Percentiles rank a stretch among this genome's conserved stretches.
These are phyloP conservation scores for Nigrospora oryzae DNA, from an alignment of 2,329 filamentous ascomycete species.

Conservation along the genomic window DNA sequence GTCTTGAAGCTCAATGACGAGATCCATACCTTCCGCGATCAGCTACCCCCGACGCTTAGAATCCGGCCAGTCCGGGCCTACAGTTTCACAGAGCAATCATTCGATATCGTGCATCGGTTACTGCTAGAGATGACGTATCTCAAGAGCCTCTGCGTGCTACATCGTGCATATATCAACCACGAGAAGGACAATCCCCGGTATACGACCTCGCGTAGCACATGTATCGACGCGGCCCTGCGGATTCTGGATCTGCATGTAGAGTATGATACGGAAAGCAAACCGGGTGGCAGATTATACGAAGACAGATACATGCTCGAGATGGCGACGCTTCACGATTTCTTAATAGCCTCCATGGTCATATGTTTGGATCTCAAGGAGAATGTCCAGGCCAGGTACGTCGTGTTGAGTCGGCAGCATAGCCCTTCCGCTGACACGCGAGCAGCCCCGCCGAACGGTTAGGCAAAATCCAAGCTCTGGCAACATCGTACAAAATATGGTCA, in stretches of 20 bases:
- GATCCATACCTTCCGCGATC: slow-evolving; percentile 25
- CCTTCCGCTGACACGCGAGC: slow-evolving; percentile 7
- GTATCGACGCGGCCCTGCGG: slow-evolving; percentile 31
- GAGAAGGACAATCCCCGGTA: slow-evolving; percentile 28
- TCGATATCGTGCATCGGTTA: slow-evolving; percentile 38
- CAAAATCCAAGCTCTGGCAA: slow-evolving; percentile 27
- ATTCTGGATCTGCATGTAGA: slow-evolving; percentile 39
- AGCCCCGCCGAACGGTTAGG: slow-evolving; percentile 21
- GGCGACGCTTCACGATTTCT: slow-evolving; percentile 46
- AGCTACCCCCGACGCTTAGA: slow-evolving; percentile 29
- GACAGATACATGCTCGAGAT: slow-evolving; percentile 46
- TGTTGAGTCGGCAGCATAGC: background rate
- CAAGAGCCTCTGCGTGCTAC: slow-evolving; percentile 40
- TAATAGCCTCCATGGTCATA: slow-evolving; percentile 51
- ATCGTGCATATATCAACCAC: slow-evolving; percentile 35
- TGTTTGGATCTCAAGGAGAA: slow-evolving; percentile 41
- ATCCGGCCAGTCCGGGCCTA: slow-evolving; percentile 31
- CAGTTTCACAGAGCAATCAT: slow-evolving; percentile 32
- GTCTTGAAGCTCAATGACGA: slow-evolving; percentile 30
- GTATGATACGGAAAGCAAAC: slow-evolving; percentile 33
- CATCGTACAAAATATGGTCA: slow-evolving; percentile 33
- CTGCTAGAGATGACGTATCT: slow-evolving; percentile 39
- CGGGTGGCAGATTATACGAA: slow-evolving; percentile 41
- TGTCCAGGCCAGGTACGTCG: slow-evolving; percentile 24
- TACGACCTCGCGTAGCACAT: slow-evolving; percentile 29